phyloP scores from a whole-genome alignment of 2,329 filamentous ascomycete species.

The Cadophora malorum region DNA sequence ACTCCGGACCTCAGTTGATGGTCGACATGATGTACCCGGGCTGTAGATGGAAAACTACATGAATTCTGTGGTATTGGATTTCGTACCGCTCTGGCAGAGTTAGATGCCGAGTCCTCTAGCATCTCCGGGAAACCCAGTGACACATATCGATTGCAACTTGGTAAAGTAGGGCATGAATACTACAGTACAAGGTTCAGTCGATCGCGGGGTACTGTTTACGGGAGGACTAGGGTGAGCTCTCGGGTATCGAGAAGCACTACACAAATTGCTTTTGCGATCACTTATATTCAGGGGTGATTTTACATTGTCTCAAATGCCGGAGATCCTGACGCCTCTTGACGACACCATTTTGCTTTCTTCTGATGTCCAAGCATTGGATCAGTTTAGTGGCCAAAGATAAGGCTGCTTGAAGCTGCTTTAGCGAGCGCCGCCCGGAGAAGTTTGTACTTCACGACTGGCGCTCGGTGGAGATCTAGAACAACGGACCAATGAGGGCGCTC shows the following conservation, averaged over 20 bases:
- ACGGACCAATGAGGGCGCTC: conserved; percentile 23
- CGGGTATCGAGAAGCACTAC: background rate
- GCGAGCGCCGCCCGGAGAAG: conserved; percentile 22
- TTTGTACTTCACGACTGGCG: conserved; percentile 15
- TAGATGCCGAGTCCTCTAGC: background rate
- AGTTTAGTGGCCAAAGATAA: conserved; percentile 27
- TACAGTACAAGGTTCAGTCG: background rate
- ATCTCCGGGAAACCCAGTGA: conserved; percentile 10
- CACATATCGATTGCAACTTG: conserved; percentile 5
- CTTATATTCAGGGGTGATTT: background rate
- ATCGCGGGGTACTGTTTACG: conserved; percentile 19
- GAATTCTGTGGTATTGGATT: no score
- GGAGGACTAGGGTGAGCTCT: conserved; percentile 2
- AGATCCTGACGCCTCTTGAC: background rate
- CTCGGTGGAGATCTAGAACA: conserved; percentile 9
- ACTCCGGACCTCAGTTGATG: no score
- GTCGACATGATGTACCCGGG: no score
- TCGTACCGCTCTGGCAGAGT: no score
- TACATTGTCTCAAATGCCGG: background rate
- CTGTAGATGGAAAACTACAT: no score
- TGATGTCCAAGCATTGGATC: background rate
- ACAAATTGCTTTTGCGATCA: background rate
- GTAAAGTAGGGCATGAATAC: background rate
- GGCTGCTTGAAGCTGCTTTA: conserved; percentile 19
- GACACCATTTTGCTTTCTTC: conserved; percentile 12